Evolutionary conservation across 768 basidiomycete species (phyloP).

Genomic region (Termitomyces sp.): DNA sequence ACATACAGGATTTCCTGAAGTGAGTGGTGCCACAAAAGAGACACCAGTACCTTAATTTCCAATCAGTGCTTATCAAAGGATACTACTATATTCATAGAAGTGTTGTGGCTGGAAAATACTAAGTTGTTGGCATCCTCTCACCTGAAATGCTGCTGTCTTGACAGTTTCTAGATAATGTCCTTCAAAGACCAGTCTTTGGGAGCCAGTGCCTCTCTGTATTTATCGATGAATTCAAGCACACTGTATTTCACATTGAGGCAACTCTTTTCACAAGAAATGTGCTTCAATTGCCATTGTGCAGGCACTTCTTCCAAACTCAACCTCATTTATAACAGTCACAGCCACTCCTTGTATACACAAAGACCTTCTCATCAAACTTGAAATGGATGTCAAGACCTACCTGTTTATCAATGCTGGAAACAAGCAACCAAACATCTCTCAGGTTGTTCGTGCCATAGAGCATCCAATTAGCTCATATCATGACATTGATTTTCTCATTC

Average conservation of each 20-base stretch:
- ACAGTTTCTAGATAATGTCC: no score
- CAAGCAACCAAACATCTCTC: slow-evolving; percentile 32
- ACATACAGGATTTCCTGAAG: no score
- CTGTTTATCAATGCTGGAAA: slow-evolving; percentile 28
- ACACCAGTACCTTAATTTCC: no score
- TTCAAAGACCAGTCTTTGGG: slow-evolving; percentile 23
- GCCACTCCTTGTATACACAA: no score
- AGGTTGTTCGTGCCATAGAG: slow-evolving; percentile 32
- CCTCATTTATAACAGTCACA: slow-evolving; percentile 31
- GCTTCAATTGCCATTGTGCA: slow-evolving; percentile 25
- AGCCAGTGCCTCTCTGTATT: slow-evolving; percentile 25
- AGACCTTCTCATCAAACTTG: slow-evolving; percentile 29
- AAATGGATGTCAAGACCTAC: slow-evolving; percentile 19
- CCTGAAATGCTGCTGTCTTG: slow-evolving; percentile 32
- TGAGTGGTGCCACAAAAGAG: no score
- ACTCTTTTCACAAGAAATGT: slow-evolving; percentile 31
- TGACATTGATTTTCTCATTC: slow-evolving; percentile 34
- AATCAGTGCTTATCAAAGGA: no score
- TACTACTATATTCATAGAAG: no score
- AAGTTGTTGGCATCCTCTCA: slow-evolving; percentile 33
- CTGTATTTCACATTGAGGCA: slow-evolving; percentile 36
- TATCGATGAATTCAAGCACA: slow-evolving; percentile 38
- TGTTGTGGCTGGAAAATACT: slow-evolving; percentile 14
- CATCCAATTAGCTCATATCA: slow-evolving; percentile 29
- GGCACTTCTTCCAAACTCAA: slow-evolving; percentile 26